Conservation (phyloP, 805 yeast genomes). For the Suhomyces sp. region DNA sequence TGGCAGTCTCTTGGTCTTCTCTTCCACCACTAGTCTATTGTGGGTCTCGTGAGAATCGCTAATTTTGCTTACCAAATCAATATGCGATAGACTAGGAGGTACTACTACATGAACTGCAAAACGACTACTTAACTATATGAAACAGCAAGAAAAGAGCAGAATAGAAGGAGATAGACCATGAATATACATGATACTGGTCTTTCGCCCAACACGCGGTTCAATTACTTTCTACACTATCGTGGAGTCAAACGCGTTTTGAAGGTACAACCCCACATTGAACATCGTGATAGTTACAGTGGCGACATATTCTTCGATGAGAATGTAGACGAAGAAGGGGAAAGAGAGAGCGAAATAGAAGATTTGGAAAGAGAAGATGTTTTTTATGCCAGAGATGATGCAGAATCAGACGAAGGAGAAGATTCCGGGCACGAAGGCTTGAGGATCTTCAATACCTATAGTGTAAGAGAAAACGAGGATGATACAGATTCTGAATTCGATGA, state of each 20-base stretch:
- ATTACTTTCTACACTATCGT: conserved; percentile 2
- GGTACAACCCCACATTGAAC: neutral
- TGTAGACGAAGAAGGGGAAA: neutral
- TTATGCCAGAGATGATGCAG: neutral
- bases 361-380: neutral
- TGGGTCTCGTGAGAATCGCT: neutral
- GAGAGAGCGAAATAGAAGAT: neutral
- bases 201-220: neutral
- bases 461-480: neutral
- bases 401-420: neutral
- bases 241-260: conserved; percentile 4
- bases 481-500: neutral
- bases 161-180: neutral
- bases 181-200: conserved; percentile 1
- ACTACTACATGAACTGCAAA: neutral
- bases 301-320: neutral
- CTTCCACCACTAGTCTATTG: neutral
- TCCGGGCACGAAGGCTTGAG: neutral
- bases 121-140: neutral
- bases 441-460: neutral
- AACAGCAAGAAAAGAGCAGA: neutral
- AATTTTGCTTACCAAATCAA: neutral
- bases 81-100: neutral
- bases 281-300: neutral
- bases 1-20: too few relatives aligned